Conservation (phyloP, 2,329 filamentous ascomycete genomes). For the Monosporascus sp. region DNA sequence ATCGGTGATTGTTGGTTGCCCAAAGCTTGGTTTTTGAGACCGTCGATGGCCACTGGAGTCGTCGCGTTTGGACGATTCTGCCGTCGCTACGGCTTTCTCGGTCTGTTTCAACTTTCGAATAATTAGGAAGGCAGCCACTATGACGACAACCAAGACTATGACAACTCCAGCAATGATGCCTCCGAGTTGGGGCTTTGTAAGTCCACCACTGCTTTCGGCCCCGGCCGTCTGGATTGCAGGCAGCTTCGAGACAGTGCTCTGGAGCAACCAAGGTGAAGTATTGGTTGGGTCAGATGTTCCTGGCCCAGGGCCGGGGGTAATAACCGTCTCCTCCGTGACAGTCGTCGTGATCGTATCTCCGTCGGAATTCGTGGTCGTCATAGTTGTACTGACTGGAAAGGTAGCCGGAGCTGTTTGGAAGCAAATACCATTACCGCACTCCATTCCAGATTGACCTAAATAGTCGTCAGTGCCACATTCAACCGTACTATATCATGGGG, state of each 20-base stretch:
- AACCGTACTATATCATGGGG: not conserved
- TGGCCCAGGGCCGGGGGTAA: constrained; percentile 24
- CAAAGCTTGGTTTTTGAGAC: constrained; percentile 32
- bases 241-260: constrained; percentile 38
- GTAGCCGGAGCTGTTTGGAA: constrained; percentile 43
- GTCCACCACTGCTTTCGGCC: constrained; percentile 20
- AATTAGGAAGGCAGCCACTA: constrained; percentile 43
- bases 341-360: constrained; percentile 36
- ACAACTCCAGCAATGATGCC: constrained; percentile 50
- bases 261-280: constrained; percentile 37
- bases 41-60: constrained; percentile 27
- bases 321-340: constrained; percentile 32
- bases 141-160: constrained; percentile 40
- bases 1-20: constrained; percentile 36
- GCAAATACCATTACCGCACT: constrained; percentile 42
- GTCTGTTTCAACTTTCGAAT: constrained; percentile 45
- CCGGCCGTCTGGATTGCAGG: constrained; percentile 23
- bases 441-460: constrained; percentile 34
- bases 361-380: constrained; percentile 40
- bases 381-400: constrained; percentile 35
- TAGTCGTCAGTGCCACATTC: not conserved
- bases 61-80: constrained; percentile 29
- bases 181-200: constrained; percentile 39
- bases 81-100: constrained; percentile 32
- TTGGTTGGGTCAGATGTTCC: constrained; percentile 20